Percentiles rank a stretch among this genome's conserved stretches.
phyloP scores from a whole-genome alignment of 805 yeast species.

The Saturnispora zaruensis region DNA sequence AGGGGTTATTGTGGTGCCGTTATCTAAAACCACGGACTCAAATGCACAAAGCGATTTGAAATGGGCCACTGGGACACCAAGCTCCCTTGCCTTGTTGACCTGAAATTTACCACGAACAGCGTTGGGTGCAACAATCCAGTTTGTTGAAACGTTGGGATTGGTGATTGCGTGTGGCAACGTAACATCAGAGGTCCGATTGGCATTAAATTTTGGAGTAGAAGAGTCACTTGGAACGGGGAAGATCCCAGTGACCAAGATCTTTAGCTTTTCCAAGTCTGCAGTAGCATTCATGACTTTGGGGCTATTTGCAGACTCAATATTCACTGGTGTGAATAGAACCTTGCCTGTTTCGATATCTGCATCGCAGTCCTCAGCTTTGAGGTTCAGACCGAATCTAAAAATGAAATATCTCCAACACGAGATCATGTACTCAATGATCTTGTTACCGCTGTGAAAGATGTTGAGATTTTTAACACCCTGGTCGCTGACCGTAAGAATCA shows the following conservation, averaged over 20 bases:
- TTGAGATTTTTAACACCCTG: conserved; percentile 54
- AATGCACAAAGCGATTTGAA: conserved; percentile 58
- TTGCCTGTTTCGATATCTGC: conserved; percentile 8
- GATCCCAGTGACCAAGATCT: conserved; percentile 13
- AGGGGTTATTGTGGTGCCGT: conserved; percentile 55
- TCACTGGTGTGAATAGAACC: conserved; percentile 19
- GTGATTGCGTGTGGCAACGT: conserved; percentile 20
- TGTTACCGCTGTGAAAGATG: conserved; percentile 43
- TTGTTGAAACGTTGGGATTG: conserved; percentile 38
- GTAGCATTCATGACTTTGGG: not conserved
- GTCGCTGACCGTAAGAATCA: conserved; percentile 73
- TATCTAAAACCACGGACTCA: conserved; percentile 41
- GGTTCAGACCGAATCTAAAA: conserved; percentile 61
- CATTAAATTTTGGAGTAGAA: conserved; percentile 8
- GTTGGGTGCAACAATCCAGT: conserved; percentile 57
- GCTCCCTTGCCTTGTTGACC: conserved; percentile 50
- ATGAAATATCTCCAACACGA: conserved; percentile 85
- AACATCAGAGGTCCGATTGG: conserved; percentile 17
- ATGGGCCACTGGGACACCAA: conserved; percentile 59
- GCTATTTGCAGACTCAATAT: conserved; percentile 11
- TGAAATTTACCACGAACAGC: conserved; percentile 73
- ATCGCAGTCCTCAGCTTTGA: conserved; percentile 25
- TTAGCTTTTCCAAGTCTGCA: conserved; percentile 9
- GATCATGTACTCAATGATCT: conserved; percentile 44
- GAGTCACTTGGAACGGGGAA: conserved; percentile 19